A percentile compares a stretch with the other conserved stretches of the same genome.
Conservation (phyloP, 2,329 filamentous ascomycete genomes). For the Zymoseptoria crescenta region DNA sequence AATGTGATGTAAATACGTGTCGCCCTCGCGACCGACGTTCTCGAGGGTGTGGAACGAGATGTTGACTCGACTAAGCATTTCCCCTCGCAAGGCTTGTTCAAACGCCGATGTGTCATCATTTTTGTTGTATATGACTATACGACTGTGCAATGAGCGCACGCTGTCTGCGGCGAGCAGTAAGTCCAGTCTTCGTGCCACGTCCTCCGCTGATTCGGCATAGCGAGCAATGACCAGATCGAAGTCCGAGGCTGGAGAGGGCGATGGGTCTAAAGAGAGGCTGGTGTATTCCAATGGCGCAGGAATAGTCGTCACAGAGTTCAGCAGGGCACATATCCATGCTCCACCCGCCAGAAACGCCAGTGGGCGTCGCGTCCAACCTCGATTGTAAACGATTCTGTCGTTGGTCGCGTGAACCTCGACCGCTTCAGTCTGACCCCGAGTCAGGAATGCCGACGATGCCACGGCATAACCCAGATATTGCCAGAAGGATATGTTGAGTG, state of each 20-base stretch:
- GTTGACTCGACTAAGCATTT: background rate
- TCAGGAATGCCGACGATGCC: background rate
- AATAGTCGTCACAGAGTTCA: background rate
- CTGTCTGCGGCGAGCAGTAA: background rate
- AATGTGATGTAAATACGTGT: constrained; percentile 43
- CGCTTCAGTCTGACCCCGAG: background rate
- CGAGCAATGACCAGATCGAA: background rate
- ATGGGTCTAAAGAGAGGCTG: background rate
- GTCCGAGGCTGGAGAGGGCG: background rate
- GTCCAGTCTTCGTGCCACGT: background rate
- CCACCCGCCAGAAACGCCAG: background rate
- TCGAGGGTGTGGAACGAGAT: background rate
- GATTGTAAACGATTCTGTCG: background rate
- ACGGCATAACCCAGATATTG: background rate
- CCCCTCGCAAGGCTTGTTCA: background rate
- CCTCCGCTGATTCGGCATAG: background rate
- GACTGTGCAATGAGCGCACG: background rate
- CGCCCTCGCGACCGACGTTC: constrained; percentile 41
- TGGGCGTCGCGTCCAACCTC: background rate
- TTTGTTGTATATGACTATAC: background rate
- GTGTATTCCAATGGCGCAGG: background rate
- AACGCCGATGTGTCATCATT: background rate
- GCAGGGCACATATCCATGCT: background rate
- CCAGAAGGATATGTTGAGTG: background rate
- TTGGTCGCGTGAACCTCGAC: background rate